Conservation (phyloP, 192 early-diverging fungal species). For the Umbelopsis vinacea region DNA sequence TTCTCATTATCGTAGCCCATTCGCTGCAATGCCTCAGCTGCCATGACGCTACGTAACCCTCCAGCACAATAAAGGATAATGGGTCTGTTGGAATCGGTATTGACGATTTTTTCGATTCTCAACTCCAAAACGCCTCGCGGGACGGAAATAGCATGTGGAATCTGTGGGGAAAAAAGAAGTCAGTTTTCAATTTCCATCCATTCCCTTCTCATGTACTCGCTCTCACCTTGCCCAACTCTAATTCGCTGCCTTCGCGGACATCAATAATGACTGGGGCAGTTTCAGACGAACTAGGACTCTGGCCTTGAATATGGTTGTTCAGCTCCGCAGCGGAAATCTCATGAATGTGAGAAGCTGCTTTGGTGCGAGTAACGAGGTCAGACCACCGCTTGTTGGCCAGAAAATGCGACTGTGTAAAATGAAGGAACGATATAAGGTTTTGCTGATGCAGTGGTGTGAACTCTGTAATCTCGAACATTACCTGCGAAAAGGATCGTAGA, state of each 20-base stretch:
- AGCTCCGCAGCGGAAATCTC: slow-evolving; percentile 31
- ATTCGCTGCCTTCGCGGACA: slow-evolving; percentile 53
- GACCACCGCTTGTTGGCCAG: slow-evolving; percentile 15
- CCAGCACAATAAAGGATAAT: slow-evolving; percentile 61
- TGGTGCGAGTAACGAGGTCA: slow-evolving; percentile 31
- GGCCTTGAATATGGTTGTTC: slow-evolving; percentile 1
- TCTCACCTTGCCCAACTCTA: slow-evolving; percentile 37
- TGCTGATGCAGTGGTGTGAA: too few relatives aligned
- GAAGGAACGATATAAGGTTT: background rate
- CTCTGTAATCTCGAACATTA: background rate
- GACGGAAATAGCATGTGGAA: slow-evolving; percentile 52
- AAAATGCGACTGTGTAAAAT: background rate
- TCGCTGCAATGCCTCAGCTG: slow-evolving; percentile 53
- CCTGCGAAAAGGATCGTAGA: slow-evolving; percentile 10
- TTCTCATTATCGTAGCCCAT: slow-evolving; percentile 50
- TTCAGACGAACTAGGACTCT: background rate
- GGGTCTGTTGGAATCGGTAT: slow-evolving; percentile 42
- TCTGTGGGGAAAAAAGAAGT: slow-evolving; percentile 26
- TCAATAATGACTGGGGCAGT: slow-evolving; percentile 46
- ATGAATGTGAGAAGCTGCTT: background rate
- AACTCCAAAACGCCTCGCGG: slow-evolving; percentile 54
- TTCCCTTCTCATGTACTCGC: background rate
- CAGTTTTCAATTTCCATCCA: background rate
- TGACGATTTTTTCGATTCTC: slow-evolving; percentile 48
- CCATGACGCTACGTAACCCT: slow-evolving; percentile 52